These are phyloP conservation scores for Neurospora pannonica DNA, from an alignment of 495 filamentous ascomycete species.

Conservation along the genomic window DNA sequence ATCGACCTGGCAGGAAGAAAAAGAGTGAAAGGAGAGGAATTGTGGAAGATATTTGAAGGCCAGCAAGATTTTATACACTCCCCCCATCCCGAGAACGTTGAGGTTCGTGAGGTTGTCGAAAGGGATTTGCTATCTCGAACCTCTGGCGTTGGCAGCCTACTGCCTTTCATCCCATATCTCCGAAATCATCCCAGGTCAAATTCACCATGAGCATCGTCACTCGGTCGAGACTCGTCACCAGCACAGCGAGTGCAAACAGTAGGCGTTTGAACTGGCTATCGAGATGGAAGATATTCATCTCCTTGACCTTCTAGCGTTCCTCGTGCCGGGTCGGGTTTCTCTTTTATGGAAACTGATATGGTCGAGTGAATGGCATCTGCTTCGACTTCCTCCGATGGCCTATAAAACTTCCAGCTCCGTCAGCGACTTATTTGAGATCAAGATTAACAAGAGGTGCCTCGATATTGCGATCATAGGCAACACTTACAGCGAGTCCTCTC, in stretches of 20 bases:
- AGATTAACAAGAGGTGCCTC: too few species aligned
- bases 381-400: neutral
- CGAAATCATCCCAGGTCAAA: neutral
- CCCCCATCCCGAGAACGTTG: neutral
- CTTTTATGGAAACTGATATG: neutral
- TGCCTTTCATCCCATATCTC: neutral
- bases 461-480: too few species aligned
- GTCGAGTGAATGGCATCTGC: neutral
- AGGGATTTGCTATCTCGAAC: neutral
- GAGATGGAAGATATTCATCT: neutral
- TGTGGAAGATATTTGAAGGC: too few species aligned
- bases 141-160: neutral
- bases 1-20: neutral
- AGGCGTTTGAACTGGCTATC: neutral
- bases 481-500: too few species aligned
- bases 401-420: neutral
- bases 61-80: neutral
- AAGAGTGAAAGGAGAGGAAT: neutral
- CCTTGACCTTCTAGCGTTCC: neutral
- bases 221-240: neutral
- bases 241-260: neutral
- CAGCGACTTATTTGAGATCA: neutral
- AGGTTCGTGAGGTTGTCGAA: neutral
- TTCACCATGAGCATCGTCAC: neutral
- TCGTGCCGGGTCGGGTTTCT: neutral